Percentiles rank a stretch among this genome's conserved stretches.
Conservation (phyloP, 352 stramenopile genomes). For the Plasmopara halstedii region DNA sequence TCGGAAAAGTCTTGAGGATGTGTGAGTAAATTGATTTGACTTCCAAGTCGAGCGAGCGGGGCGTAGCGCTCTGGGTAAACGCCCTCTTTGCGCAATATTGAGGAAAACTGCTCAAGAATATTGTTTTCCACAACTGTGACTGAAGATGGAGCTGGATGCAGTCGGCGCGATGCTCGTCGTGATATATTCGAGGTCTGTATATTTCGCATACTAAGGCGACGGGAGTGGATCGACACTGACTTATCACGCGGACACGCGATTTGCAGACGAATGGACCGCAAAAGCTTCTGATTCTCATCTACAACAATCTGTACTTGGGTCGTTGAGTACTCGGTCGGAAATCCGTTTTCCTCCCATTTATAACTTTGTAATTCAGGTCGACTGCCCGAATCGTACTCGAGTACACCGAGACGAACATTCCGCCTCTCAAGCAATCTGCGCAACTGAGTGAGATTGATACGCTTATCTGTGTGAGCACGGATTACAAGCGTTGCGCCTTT, state of each 20-base stretch:
- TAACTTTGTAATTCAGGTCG: constrained; percentile 63
- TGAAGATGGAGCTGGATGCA: constrained; percentile 40
- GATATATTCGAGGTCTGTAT: constrained; percentile 1
- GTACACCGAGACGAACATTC: constrained; percentile 18
- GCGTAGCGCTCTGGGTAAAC: constrained; percentile 52
- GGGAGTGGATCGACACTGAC: constrained; percentile 33
- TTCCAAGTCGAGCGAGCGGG: constrained; percentile 49
- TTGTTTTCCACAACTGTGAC: constrained; percentile 44
- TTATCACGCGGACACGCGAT: constrained; percentile 49
- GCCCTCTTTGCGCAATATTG: constrained; percentile 41
- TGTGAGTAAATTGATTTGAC: constrained; percentile 39
- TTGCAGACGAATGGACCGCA: constrained; percentile 57
- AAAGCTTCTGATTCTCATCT: constrained; percentile 48
- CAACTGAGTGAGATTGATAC: constrained; percentile 40
- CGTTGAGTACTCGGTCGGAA: constrained; percentile 77
- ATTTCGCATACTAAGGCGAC: constrained; percentile 16
- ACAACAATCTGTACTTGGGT: constrained; percentile 82
- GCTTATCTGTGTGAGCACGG: constrained; percentile 65
- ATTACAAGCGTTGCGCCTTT: constrained; percentile 87
- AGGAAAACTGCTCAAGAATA: constrained; percentile 54
- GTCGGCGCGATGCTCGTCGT: constrained; percentile 12
- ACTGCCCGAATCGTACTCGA: constrained; percentile 34
- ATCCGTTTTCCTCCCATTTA: constrained; percentile 71
- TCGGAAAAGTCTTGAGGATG: constrained; percentile 18
- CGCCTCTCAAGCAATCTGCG: constrained; percentile 35